Conservation (phyloP, 2,329 filamentous ascomycete species). For the Penicillium sp. region DNA sequence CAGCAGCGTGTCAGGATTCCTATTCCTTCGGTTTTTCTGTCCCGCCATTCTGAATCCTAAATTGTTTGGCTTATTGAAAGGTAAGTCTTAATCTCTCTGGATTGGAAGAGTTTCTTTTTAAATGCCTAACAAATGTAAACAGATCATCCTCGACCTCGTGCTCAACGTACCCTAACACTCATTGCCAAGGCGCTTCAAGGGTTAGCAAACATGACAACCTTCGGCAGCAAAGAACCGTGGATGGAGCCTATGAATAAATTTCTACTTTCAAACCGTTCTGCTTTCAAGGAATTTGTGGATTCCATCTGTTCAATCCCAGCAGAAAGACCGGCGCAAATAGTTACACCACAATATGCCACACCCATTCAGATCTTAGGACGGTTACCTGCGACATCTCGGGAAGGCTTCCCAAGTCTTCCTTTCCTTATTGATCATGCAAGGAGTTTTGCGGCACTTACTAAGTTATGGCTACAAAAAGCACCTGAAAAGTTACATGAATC, state of each 20-base stretch:
- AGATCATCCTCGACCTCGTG: conserved; percentile 77
- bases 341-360: conserved; percentile 85
- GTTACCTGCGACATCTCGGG: conserved; percentile 72
- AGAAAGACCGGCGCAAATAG: conserved; percentile 59
- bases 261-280: conserved; percentile 66
- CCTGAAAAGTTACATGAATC: conserved; percentile 37
- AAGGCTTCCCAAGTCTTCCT: conserved; percentile 89
- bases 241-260: conserved; percentile 99
- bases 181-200: conserved; percentile 91
- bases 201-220: conserved; percentile 82
- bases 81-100: conserved; percentile 32
- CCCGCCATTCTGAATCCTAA: conserved; percentile 95
- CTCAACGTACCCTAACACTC: conserved; percentile 82
- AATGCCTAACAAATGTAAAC: neutral
- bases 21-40: conserved; percentile 93
- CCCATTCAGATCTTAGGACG: conserved; percentile 85
- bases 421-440: conserved; percentile 88
- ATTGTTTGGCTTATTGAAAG: conserved; percentile 78
- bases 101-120: neutral
- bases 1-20: conserved; percentile 89
- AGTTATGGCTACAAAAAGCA: conserved; percentile 46
- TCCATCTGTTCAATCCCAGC: conserved; percentile 77
- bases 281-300: conserved; percentile 85
- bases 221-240: conserved; percentile 95
- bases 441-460: conserved; percentile 78